These are phyloP conservation scores for Peronospora belbahrii DNA, from an alignment of 352 stramenopile species.

Conservation along the genomic window DNA sequence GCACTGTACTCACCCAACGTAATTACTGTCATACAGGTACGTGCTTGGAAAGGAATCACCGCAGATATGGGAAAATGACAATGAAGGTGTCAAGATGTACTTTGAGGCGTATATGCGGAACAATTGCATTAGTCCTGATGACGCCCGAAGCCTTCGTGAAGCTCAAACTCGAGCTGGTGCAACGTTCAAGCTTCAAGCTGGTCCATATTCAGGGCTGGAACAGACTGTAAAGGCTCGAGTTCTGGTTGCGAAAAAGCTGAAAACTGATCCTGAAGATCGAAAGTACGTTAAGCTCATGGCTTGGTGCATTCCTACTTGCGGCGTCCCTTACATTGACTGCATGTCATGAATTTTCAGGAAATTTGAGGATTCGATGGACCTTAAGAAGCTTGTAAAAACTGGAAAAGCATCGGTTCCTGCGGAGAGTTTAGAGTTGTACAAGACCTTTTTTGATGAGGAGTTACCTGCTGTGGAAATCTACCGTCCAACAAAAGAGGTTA, in stretches of 20 bases:
- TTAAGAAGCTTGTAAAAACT: constrained; percentile 55
- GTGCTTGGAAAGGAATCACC: constrained; percentile 51
- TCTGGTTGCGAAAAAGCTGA: constrained; percentile 73
- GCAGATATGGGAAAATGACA: constrained; percentile 75
- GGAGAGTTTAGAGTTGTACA: constrained; percentile 71
- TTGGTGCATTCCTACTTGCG: not conserved
- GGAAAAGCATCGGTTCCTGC: constrained; percentile 41
- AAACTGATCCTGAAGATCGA: constrained; percentile 52
- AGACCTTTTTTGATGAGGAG: constrained; percentile 73
- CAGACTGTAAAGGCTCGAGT: constrained; percentile 73
- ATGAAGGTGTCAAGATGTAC: constrained; percentile 67
- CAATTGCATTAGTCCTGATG: constrained; percentile 63
- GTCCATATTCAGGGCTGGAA: constrained; percentile 71
- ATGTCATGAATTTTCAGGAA: constrained; percentile 23
- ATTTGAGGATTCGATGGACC: constrained; percentile 62
- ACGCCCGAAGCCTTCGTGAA: constrained; percentile 53
- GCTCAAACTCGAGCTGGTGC: constrained; percentile 59
- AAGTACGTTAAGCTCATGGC: constrained; percentile 24
- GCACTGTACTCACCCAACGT: not conserved
- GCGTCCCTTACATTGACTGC: not conserved
- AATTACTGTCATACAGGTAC: constrained; percentile 30
- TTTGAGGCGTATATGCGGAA: constrained; percentile 77
- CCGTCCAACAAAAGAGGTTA: constrained; percentile 4
- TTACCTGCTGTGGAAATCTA: constrained; percentile 55
- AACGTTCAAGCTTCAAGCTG: constrained; percentile 74